Percentiles rank a stretch among this genome's conserved stretches.
Conservation (phyloP, 495 filamentous ascomycete species). For the Hyaloscypha hepaticicola region DNA sequence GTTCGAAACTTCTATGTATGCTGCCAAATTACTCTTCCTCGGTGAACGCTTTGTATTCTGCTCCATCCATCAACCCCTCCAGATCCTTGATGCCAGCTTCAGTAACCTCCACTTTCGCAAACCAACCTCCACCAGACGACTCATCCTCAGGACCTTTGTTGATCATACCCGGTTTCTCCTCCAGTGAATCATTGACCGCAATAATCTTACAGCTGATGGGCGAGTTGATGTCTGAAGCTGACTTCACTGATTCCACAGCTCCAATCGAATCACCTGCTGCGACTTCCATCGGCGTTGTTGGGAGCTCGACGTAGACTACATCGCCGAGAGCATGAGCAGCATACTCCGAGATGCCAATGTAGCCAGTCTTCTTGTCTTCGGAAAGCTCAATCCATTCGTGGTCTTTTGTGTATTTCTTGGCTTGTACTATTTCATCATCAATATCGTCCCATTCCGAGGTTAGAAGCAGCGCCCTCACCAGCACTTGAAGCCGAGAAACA, state of each 20-base stretch:
- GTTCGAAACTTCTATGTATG: conserved; percentile 19
- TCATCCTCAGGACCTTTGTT: conserved; percentile 74
- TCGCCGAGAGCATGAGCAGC: conserved; percentile 90
- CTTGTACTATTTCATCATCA: conserved; percentile 40
- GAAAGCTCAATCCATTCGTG: conserved; percentile 96
- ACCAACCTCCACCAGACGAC: conserved; percentile 82
- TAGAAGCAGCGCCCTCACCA: conserved; percentile 15
- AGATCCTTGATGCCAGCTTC: conserved; percentile 63
- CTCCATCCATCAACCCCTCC: conserved; percentile 68
- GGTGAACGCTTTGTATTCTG: conserved; percentile 62
- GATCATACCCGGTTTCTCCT: conserved; percentile 81
- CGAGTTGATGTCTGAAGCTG: conserved; percentile 90
- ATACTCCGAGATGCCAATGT: conserved; percentile 85
- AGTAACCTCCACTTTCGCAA: conserved; percentile 77
- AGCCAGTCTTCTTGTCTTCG: conserved; percentile 66
- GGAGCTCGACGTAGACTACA: conserved; percentile 95
- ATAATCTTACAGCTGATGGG: conserved; percentile 77
- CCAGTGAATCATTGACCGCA: conserved; percentile 66
- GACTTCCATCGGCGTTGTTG: conserved; percentile 60
- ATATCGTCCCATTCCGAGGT: conserved; percentile 9
- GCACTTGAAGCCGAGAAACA: conserved; percentile 25
- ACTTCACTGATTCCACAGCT: conserved; percentile 97
- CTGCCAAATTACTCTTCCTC: conserved; percentile 19
- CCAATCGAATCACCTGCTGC: conserved; percentile 76
- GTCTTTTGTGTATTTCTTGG: conserved; percentile 93